A percentile compares a stretch with the other conserved stretches of the same genome.
phyloP scores from a whole-genome alignment of 2,329 filamentous ascomycete genomes.

The Didymella lethalis region DNA sequence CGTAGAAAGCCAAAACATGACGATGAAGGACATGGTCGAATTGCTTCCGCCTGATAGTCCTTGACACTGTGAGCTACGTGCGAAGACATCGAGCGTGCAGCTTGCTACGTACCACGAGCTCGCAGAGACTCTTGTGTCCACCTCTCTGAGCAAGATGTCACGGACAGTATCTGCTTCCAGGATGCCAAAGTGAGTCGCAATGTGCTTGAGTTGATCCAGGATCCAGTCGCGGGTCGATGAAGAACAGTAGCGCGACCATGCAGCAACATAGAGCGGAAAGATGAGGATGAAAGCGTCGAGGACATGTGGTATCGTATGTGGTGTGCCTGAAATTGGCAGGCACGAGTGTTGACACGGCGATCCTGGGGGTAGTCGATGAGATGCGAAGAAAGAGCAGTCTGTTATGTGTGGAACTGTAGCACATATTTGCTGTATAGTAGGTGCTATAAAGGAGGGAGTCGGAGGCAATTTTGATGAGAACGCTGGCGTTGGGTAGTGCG shows the following conservation, averaged over 20 bases:
- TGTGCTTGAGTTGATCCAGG: background rate
- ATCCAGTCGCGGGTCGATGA: background rate
- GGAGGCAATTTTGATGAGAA: background rate
- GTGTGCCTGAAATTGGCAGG: too few species aligned
- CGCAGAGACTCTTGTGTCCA: background rate
- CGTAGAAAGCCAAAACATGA: background rate
- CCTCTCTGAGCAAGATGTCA: background rate
- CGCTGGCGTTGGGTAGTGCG: background rate
- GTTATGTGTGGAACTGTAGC: conserved; percentile 2
- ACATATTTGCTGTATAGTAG: conserved; percentile 7
- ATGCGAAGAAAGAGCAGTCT: background rate
- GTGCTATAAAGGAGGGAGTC: background rate
- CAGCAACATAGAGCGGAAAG: conserved; percentile 8
- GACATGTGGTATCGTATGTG: background rate
- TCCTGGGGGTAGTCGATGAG: background rate
- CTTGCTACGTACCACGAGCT: conserved; percentile 1
- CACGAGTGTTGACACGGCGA: background rate
- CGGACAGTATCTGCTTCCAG: background rate
- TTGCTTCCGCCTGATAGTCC: background rate
- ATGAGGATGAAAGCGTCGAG: background rate
- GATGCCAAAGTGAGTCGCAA: conserved; percentile 2
- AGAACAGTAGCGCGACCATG: conserved; percentile 2
- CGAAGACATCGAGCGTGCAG: background rate
- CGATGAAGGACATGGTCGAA: conserved; percentile 1
- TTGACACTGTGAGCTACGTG: background rate